Conservation (phyloP, 108 stramenopile species). For the Nitzschia sp. region DNA sequence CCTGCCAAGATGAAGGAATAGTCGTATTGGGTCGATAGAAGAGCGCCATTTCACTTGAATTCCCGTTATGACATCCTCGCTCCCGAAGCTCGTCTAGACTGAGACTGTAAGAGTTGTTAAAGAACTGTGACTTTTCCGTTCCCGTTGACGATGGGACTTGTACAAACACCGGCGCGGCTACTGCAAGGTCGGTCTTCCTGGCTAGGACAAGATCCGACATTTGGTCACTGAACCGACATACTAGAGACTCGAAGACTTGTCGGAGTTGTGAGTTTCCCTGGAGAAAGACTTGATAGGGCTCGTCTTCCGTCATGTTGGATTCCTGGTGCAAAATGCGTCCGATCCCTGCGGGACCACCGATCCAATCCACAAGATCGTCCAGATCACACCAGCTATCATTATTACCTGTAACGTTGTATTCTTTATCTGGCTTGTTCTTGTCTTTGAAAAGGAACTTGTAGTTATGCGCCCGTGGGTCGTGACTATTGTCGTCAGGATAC, state of each 20-base stretch:
- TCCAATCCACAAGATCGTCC: not conserved
- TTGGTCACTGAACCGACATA: not conserved
- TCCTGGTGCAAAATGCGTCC: not conserved
- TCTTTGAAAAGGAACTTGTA: not conserved
- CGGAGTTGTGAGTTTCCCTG: slow-evolving; percentile 19
- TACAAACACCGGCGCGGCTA: not conserved
- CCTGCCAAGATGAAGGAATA: not conserved
- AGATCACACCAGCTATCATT: slow-evolving; percentile 2
- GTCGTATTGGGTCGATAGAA: not conserved
- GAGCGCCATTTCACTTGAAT: not conserved
- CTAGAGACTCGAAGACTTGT: slow-evolving; percentile 17
- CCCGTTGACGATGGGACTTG: not conserved
- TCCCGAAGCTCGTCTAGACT: not conserved
- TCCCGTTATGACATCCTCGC: not conserved
- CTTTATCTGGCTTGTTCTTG: too few species aligned
- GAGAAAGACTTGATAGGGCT: slow-evolving; percentile 1
- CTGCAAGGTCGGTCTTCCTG: not conserved
- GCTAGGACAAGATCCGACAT: slow-evolving; percentile 1
- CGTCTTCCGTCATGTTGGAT: not conserved
- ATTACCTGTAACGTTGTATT: too few species aligned
- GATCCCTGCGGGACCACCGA: slow-evolving; percentile 20
- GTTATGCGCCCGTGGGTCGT: not conserved
- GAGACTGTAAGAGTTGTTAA: not conserved
- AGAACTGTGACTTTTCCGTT: not conserved
- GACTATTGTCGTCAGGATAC: not conserved